Evolutionary conservation across 2,329 filamentous ascomycete species (phyloP).

Genomic region (Fusarium sp.): DNA sequence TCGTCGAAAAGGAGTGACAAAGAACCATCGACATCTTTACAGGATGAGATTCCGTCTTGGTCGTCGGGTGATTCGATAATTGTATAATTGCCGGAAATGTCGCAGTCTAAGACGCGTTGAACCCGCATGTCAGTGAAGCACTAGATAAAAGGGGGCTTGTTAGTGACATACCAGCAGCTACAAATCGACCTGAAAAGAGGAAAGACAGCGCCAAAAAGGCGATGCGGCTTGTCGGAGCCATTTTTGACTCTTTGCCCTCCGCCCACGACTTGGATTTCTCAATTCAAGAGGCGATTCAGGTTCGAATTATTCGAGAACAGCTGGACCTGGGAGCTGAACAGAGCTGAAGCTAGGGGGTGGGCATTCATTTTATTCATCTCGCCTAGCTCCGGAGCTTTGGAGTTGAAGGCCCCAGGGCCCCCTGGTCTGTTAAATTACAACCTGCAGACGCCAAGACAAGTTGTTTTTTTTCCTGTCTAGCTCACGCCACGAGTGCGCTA

Average conservation of each 20-base stretch:
- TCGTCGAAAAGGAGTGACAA: constrained; percentile 47
- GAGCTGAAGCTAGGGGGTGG: constrained; percentile 7
- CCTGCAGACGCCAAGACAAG: constrained; percentile 32
- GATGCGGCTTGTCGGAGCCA: constrained; percentile 46
- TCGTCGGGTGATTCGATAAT: constrained; percentile 45
- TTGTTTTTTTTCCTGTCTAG: constrained; percentile 39
- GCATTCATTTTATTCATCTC: constrained; percentile 48
- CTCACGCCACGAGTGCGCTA: constrained; percentile 45
- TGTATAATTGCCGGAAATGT: constrained; percentile 48
- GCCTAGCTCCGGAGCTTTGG: constrained; percentile 14
- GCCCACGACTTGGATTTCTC: constrained; percentile 23
- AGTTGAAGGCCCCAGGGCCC: background rate
- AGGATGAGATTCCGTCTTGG: constrained; percentile 41
- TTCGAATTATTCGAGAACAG: constrained; percentile 15
- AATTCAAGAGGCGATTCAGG: constrained; percentile 17
- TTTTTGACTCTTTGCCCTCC: constrained; percentile 41
- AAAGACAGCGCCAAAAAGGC: constrained; percentile 45
- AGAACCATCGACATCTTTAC: constrained; percentile 47
- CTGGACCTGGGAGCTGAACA: constrained; percentile 5
- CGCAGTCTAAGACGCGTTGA: constrained; percentile 39
- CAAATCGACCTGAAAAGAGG: constrained; percentile 41
- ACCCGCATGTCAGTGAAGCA: constrained; percentile 12
- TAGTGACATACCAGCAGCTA: constrained; percentile 42
- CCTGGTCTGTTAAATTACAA: constrained; percentile 34
- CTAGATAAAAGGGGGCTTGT: background rate